Percentiles rank a stretch among this genome's conserved stretches.
Evolutionary conservation across 345 rosid species (phyloP).

Genomic region (Cardamine occulta): DNA sequence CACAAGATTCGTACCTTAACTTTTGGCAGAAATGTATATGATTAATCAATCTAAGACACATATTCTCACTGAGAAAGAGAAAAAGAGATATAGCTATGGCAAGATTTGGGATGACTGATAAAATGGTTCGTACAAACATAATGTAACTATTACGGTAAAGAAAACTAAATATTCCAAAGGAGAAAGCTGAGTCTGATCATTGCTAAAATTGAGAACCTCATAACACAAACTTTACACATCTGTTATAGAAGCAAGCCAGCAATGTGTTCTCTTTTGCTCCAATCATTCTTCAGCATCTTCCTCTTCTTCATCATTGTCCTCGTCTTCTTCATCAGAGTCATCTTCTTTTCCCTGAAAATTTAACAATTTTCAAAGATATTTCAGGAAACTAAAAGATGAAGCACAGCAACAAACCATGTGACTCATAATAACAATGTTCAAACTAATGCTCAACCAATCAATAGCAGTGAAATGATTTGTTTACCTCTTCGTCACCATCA

Average conservation of each 20-base stretch:
- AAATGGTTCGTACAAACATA: slow-evolving; percentile 32
- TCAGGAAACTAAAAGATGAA: background rate
- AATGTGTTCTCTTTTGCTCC: slow-evolving; percentile 23
- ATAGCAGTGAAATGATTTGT: background rate
- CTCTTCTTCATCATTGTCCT: slow-evolving; percentile 28
- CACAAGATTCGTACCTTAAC: slow-evolving; percentile 27
- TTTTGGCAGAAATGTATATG: background rate
- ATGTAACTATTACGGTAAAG: slow-evolving; percentile 29
- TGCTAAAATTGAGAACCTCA: slow-evolving; percentile 38
- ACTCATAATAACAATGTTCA: background rate
- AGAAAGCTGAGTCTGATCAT: slow-evolving; percentile 32
- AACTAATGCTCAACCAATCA: background rate
- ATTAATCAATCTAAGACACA: background rate
- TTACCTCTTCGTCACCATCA: slow-evolving; percentile 73
- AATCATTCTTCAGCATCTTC: slow-evolving; percentile 41
- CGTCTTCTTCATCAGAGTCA: slow-evolving; percentile 4
- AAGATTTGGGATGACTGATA: slow-evolving; percentile 24
- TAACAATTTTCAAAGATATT: background rate
- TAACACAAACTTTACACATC: slow-evolving; percentile 43
- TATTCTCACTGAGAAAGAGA: background rate
- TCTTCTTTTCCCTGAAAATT: slow-evolving; percentile 34
- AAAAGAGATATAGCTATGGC: background rate
- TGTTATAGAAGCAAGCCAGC: slow-evolving; percentile 29
- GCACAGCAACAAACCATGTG: background rate
- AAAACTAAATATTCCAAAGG: slow-evolving; percentile 37